phyloP scores from a whole-genome alignment of 2,329 filamentous ascomycete genomes.

The Aspergillus costaricaensis region DNA sequence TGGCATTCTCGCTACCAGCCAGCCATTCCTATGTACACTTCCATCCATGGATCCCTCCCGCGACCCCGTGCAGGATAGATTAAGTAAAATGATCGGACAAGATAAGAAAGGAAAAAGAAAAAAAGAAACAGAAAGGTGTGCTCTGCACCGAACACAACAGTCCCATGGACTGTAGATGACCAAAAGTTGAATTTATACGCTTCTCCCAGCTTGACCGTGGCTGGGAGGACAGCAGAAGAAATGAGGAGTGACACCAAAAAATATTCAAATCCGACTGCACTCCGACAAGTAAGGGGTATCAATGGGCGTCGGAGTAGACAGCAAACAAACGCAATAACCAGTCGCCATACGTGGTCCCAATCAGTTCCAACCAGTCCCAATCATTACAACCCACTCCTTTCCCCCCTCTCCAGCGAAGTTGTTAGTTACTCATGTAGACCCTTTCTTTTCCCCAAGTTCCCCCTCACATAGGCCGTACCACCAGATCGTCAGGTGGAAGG shows the following conservation, averaged over 20 bases:
- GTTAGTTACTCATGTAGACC: background rate
- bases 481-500: constrained; percentile 25
- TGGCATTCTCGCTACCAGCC: constrained; percentile 8
- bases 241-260: background rate
- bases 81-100: background rate
- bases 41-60: constrained; percentile 6
- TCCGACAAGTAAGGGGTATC: constrained; percentile 5
- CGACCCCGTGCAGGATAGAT: background rate
- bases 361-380: background rate
- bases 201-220: background rate
- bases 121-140: background rate
- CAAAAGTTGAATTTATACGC: background rate
- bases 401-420: background rate
- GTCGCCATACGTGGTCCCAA: constrained; percentile 2
- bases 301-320: constrained; percentile 10
- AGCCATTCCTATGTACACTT: background rate
- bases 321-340: constrained; percentile 8
- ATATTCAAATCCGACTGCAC: constrained; percentile 1
- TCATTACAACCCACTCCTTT: background rate
- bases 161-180: background rate
- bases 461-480: constrained; percentile 6
- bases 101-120: background rate
- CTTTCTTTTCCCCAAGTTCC: background rate
- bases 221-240: background rate
- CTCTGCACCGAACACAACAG: background rate